Conservation (phyloP, 2,329 filamentous ascomycete species). For the Penicillium sp. region DNA sequence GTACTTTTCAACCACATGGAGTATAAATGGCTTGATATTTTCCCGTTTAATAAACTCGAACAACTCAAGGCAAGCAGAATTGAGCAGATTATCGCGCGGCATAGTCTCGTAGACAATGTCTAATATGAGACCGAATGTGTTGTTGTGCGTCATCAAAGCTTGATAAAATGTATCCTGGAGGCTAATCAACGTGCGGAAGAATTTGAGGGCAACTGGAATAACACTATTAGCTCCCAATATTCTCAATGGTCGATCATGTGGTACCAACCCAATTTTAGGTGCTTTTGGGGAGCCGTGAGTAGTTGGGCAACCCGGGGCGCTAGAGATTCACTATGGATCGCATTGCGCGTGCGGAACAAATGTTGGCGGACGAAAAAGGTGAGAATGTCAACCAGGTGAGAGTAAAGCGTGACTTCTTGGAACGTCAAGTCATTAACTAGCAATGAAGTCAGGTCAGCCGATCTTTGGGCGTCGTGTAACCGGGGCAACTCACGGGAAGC, state of each 20-base stretch:
- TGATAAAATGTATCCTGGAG: conserved; percentile 91
- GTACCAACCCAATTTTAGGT: conserved; percentile 76
- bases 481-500: conserved; percentile 46
- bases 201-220: conserved; percentile 74
- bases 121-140: conserved; percentile 78
- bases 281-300: conserved; percentile 80
- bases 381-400: conserved; percentile 86
- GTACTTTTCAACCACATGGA: conserved; percentile 80
- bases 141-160: conserved; percentile 75
- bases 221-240: conserved; percentile 3
- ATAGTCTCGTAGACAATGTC: conserved; percentile 80
- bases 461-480: background rate
- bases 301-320: conserved; percentile 78
- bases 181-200: conserved; percentile 81
- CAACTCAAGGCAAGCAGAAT: conserved; percentile 88
- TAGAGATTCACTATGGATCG: conserved; percentile 76
- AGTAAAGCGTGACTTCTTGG: conserved; percentile 84
- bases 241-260: background rate
- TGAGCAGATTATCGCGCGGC: conserved; percentile 87
- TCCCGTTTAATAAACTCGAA: conserved; percentile 88
- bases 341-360: conserved; percentile 78
- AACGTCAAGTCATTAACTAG: conserved; percentile 69
- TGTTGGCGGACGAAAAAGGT: conserved; percentile 93
- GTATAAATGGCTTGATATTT: conserved; percentile 74
- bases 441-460: background rate